Evolutionary conservation across 208 protist genomes (phyloP).

Genomic region (Leishmania major): DNA sequence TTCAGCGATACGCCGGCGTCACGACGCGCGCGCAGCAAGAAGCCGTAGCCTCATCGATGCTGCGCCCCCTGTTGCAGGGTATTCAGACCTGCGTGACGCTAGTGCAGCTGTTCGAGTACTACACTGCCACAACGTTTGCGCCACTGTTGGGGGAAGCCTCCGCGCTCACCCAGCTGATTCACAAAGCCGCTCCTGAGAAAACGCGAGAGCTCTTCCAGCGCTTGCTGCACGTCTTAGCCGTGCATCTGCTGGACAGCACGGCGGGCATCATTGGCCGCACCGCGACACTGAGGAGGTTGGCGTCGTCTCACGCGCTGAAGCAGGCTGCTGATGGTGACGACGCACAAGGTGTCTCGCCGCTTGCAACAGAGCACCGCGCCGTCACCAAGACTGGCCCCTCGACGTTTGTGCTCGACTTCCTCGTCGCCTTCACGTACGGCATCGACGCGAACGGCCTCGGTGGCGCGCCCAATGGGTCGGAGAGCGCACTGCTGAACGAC

Average conservation of each 20-base stretch:
- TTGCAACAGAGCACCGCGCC: not conserved
- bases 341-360: not conserved
- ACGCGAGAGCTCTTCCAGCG: slow-evolving; percentile 50
- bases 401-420: slow-evolving; percentile 19
- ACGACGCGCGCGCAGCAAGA: slow-evolving; percentile 67
- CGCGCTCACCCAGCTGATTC: slow-evolving; percentile 56
- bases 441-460: slow-evolving; percentile 1
- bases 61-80: slow-evolving; percentile 46
- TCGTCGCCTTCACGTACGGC: slow-evolving; percentile 32
- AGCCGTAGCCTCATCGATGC: slow-evolving; percentile 34
- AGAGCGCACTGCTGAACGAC: not conserved
- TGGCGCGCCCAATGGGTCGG: slow-evolving; percentile 6
- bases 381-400: not conserved
- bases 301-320: slow-evolving; percentile 35
- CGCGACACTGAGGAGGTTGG: slow-evolving; percentile 53
- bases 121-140: slow-evolving; percentile 51
- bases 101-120: slow-evolving; percentile 79
- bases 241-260: slow-evolving; percentile 64
- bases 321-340: slow-evolving; percentile 7
- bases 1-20: slow-evolving; percentile 51
- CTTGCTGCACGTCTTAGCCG: slow-evolving; percentile 39
- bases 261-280: slow-evolving; percentile 43
- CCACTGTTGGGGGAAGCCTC: slow-evolving; percentile 55
- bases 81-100: slow-evolving; percentile 56
- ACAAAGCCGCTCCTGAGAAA: slow-evolving; percentile 48